Conservation (phyloP, 768 basidiomycete species). For the Roridomyces roridus region DNA sequence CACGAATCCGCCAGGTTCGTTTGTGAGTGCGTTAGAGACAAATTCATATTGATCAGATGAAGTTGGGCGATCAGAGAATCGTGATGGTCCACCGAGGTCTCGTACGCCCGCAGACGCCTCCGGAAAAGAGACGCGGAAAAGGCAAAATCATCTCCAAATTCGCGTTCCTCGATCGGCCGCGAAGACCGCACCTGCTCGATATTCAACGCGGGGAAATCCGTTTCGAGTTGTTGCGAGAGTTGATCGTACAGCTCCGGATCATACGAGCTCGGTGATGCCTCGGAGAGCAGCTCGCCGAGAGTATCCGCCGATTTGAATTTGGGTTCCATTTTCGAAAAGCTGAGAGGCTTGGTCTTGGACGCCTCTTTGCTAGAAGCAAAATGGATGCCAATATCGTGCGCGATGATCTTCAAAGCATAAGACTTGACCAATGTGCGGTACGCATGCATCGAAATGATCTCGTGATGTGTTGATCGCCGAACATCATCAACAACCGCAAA, state of each 20-base stretch:
- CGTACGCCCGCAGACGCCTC: conserved; percentile 63
- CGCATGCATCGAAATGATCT: conserved; percentile 64
- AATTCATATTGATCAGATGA: conserved; percentile 83
- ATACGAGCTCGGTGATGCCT: conserved; percentile 75
- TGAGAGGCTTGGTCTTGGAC: conserved; percentile 57
- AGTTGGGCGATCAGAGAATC: conserved; percentile 64
- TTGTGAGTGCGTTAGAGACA: conserved; percentile 85
- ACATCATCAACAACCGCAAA: conserved; percentile 54
- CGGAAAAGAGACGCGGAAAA: conserved; percentile 70
- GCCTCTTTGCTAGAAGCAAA: conserved; percentile 45
- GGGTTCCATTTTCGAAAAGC: conserved; percentile 62
- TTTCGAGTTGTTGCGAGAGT: conserved; percentile 54
- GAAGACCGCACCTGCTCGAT: conserved; percentile 70
- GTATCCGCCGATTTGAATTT: conserved; percentile 68
- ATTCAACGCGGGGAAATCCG: conserved; percentile 62
- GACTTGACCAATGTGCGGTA: conserved; percentile 78
- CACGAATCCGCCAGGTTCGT: conserved; percentile 77
- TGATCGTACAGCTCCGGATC: conserved; percentile 74
- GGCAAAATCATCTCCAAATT: conserved; percentile 80
- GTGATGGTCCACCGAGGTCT: conserved; percentile 45
- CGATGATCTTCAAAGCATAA: conserved; percentile 75
- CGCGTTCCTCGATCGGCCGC: conserved; percentile 68
- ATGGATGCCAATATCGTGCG: conserved; percentile 74
- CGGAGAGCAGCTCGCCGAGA: conserved; percentile 67
- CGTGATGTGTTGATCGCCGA: conserved; percentile 61